Percentiles rank a stretch among this genome's conserved stretches.
phyloP scores from a whole-genome alignment of 441 rosid species.

The Mallotus japonicus region DNA sequence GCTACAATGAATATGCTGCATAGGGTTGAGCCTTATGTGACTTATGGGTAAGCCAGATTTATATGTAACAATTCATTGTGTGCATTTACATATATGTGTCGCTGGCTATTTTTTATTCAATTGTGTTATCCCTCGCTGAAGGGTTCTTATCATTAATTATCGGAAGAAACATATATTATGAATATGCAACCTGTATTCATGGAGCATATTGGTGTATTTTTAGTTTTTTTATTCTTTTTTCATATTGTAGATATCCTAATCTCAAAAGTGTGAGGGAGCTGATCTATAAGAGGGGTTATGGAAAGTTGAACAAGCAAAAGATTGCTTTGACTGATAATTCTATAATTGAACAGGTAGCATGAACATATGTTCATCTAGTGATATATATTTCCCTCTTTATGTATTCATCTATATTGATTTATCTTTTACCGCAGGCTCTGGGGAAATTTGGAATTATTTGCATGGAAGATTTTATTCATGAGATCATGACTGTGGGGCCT shows the following conservation, averaged over 20 bases:
- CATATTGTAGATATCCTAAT: slow-evolving; percentile 53
- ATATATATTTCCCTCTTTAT: neutral
- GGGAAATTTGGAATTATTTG: too few species aligned
- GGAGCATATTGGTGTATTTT: neutral
- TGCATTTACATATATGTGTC: too few species aligned
- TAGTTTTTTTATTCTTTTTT: too few species aligned
- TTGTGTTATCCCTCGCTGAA: too few species aligned
- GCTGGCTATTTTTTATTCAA: too few species aligned
- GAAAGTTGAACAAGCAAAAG: slow-evolving; percentile 71
- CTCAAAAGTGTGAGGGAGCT: slow-evolving; percentile 40
- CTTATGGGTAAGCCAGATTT: slow-evolving; percentile 51
- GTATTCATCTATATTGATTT: neutral
- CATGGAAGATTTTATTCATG: too few species aligned
- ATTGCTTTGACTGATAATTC: slow-evolving; percentile 66
- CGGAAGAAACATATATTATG: too few species aligned
- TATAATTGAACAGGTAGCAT: slow-evolving; percentile 10
- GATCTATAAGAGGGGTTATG: slow-evolving; percentile 71
- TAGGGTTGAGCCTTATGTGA: slow-evolving; percentile 79
- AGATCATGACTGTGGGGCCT: too few species aligned
- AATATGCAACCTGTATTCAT: neutral
- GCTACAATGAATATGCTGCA: slow-evolving; percentile 57
- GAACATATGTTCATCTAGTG: neutral
- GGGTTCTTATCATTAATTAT: too few species aligned
- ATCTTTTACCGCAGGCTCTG: too few species aligned
- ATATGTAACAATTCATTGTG: neutral